phyloP scores from a whole-genome alignment of 306 rosid species.

The Rubus parviflorus region DNA sequence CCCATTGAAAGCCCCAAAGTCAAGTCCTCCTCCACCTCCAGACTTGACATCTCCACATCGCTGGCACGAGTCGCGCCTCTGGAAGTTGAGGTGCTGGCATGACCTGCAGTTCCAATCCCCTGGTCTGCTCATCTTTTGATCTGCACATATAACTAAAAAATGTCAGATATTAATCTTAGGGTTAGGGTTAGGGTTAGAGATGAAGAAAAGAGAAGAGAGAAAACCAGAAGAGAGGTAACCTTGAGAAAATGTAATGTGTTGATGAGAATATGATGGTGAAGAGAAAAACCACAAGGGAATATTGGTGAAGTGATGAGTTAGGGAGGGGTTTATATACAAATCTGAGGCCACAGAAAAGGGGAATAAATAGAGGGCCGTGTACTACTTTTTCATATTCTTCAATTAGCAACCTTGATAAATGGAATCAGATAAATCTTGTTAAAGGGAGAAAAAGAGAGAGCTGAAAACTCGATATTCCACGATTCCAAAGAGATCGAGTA shows the following conservation, averaged over 20 bases:
- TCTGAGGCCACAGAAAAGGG: conserved; percentile 47
- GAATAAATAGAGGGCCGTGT: conserved; percentile 67
- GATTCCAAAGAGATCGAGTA: conserved; percentile 54
- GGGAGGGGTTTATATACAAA: conserved; percentile 59
- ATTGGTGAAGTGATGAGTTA: conserved; percentile 50
- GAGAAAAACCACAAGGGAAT: conserved; percentile 7
- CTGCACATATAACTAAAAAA: conserved; percentile 3
- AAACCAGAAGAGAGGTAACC: conserved; percentile 21
- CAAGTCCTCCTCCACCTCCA: conserved; percentile 25
- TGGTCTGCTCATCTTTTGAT: conserved; percentile 77
- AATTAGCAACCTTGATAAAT: conserved; percentile 71
- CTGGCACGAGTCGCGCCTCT: conserved; percentile 94
- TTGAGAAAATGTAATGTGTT: conserved; percentile 30
- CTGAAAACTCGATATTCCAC: conserved; percentile 33
- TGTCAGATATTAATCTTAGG: background rate
- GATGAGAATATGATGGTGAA: conserved; percentile 18
- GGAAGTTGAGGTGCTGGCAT: conserved; percentile 95
- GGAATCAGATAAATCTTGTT: conserved; percentile 46
- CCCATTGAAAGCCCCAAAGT: conserved; percentile 49
- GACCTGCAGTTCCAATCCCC: conserved; percentile 99
- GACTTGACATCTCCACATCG: conserved; percentile 81
- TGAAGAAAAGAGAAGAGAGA: background rate
- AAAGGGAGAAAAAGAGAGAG: conserved; percentile 57
- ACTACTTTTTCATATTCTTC: conserved; percentile 62
- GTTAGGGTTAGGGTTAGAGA: background rate